Base-by-base conservation (phyloP, 140 eudicot genomes). In the Senecio squalidus region DNA sequence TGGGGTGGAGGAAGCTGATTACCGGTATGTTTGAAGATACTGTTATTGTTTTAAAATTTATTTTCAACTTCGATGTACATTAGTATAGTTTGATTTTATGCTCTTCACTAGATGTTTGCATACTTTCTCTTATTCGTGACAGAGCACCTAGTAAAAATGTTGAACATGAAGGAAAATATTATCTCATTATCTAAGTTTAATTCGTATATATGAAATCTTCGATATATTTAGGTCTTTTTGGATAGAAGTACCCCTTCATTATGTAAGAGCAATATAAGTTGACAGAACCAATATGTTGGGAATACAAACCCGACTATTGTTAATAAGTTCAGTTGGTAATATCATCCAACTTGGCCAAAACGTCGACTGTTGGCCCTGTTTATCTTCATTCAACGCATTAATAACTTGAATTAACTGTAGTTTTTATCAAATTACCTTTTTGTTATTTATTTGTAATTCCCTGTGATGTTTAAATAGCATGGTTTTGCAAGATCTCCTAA, bases 401-500 rank as follows among this genome's bases (percentile, higher is more conserved):
- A 31, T 66, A n/a, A n/a, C n/a, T n/a, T n/a, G 40, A 60, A 5
- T 55, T 48, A 58, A 20, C 11, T 23, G 39, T 41, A 43, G 30
- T 46, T 31, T 51, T 15, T 62, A 49, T 63, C 23, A 47, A n/a
- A 9, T 48, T 55, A 14, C 52, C 57, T 29, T 50, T 4, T 22
- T 58, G 58, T 73, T 64, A 61, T 29, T 77, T 73, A 76, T 71
- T 60, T 56, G 53, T 43, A 51, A 62, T 69, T 40, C 68, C 51
- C 73, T 70, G 78, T 75, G 72, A 75, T 83, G 63, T 85, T 71
- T 78, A 48, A 39, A 58, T 79, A 91, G 98, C 79, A 58, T 72
- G 88, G 80, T 78, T 75, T 71, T 87, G 82, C 88, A 81, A 87
- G 92, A 77, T 81, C 88, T 92, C 76, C 86, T 92, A 22, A 84